Base-by-base conservation (phyloP, 495 filamentous ascomycete species). In the Xylaria cubensis region DNA sequence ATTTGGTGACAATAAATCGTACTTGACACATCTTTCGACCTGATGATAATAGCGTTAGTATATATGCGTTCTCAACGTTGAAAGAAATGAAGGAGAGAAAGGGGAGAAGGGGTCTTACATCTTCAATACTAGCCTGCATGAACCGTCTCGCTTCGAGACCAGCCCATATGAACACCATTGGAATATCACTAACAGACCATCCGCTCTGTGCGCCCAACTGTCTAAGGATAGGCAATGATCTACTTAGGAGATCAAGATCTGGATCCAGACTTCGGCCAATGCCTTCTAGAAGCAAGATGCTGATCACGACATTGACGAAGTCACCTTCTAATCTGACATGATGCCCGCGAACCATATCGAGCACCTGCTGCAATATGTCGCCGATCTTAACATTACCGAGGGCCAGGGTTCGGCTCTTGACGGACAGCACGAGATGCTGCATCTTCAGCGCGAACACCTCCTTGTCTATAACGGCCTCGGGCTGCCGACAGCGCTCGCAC, bases 221-320 rank as follows among this genome's bases (percentile, higher is more conserved):
- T 76, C 96, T 88, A 51, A 99, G 86, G 67, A 99, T 98, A 1
- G 96, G 96, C 56, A 99, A 85, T 17, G 95, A 93, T 79, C 94
- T 95, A 75, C 82, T 85, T 26, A 99, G 90, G 4, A 99, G 84
- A 81, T 99, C 97, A 32, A 98, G 81, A 46, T 94, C 84, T 0
- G 96, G 96, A 79, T 99, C 90, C 42, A 99, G 84, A 72, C 83
- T 92, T 55, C 97, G 87, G 0, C 97, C 97, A 72, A 99, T 98
- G 0, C 97, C 97, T 78, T 99, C 97, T 1, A 99, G 85, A 1
- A 99, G 85, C 48, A 99, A 85, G 62, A 98, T 97, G 42, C 92
- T 95, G 67, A 99, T 92, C 21, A 99, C 95, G 3, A 99, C 96
- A 77, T 99, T 99, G 67, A 98, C 95, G 80, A 98, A 99, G 78